Base-by-base conservation (phyloP, 1,284 basidiomycete species). In the Apiotrichum akiyoshidainum region DNA sequence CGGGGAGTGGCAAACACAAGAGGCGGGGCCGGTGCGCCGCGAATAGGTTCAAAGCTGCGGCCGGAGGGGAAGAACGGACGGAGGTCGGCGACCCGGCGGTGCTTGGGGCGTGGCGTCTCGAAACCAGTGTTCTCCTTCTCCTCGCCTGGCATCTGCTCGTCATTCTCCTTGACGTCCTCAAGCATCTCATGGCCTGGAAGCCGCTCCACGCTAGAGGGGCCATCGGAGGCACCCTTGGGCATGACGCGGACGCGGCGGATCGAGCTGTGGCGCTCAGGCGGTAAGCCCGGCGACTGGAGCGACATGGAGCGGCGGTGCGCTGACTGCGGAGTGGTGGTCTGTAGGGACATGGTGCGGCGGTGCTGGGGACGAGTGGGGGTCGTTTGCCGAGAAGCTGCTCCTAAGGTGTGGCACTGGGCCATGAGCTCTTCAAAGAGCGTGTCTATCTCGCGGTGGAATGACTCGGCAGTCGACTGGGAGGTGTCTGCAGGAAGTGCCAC, bases 391-490 rank as follows among this genome's bases (percentile, higher is more conserved):
- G 34, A 21, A n/a, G 26, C 26, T 31, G 26, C 7, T 3, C 7
- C 26, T 31, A 22, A 2, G 6, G 26, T 22, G 33, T 53, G 47
- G 45, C 57, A 59, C 49, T 61, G 50, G 13, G 59, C 50, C 5
- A 61, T 45, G 14, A 65, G 57, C 31, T 65, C 63, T 42, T 61
- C 60, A 19, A 65, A 65, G 22, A 65, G 55, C 2, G 31, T 31
- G 50, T 65, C 63, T 21, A 65, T 40, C 41, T 61, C 63, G 21
- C 13, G 17, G 19, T 39, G 37, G 40, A 64, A 60, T 10, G 51
- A 48, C 11, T 19, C 42, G 37, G 44, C 21, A 13, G 37, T 37
- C 37, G 37, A 2, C 26, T 10, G 10, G 37, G 12, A 12, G 26
- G 22, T 21, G 13, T 21, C 6, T 19, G 33, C 37, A 22, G 48